These are phyloP conservation scores for Hanseniaspora pseudoguilliermondii DNA, from an alignment of 805 yeast genomes.

Conservation along the genomic window DNA sequence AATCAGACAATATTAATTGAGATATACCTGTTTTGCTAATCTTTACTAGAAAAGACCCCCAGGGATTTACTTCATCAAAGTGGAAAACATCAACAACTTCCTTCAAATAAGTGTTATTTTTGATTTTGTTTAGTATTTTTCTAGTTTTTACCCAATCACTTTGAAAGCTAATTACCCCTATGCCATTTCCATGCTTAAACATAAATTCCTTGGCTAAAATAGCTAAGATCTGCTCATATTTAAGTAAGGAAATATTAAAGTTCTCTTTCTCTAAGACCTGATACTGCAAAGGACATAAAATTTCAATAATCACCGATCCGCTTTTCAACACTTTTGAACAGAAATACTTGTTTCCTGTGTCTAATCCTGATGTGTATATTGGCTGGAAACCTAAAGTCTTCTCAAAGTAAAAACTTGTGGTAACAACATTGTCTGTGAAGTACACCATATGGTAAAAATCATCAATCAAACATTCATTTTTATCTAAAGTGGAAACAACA, in stretches of 20 bases:
- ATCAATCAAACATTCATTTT: not conserved
- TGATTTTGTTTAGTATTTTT: constrained; percentile 31
- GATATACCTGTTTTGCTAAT: not conserved
- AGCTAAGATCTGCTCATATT: constrained; percentile 31
- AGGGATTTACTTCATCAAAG: constrained; percentile 19
- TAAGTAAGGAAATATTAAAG: constrained; percentile 19
- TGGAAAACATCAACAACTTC: constrained; percentile 40
- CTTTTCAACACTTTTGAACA: constrained; percentile 51
- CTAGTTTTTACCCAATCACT: constrained; percentile 37
- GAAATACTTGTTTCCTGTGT: constrained; percentile 45
- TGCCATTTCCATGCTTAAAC: constrained; percentile 59
- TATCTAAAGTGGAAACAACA: not conserved
- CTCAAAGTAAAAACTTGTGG: constrained; percentile 23
- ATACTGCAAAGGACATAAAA: constrained; percentile 26
- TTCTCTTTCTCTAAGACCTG: not conserved
- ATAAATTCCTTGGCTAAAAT: constrained; percentile 26
- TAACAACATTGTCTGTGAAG: not conserved
- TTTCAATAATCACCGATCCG: constrained; percentile 40
- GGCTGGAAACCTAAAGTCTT: constrained; percentile 44
- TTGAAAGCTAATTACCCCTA: constrained; percentile 60
- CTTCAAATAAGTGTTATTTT: constrained; percentile 30
- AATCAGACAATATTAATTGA: not conserved
- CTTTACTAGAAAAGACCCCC: not conserved
- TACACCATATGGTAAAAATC: constrained; percentile 3
- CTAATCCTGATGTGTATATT: constrained; percentile 54